A percentile compares a stretch with the other conserved stretches of the same genome.
phyloP scores from a whole-genome alignment of 768 basidiomycete genomes.

The Trametes elegans region DNA sequence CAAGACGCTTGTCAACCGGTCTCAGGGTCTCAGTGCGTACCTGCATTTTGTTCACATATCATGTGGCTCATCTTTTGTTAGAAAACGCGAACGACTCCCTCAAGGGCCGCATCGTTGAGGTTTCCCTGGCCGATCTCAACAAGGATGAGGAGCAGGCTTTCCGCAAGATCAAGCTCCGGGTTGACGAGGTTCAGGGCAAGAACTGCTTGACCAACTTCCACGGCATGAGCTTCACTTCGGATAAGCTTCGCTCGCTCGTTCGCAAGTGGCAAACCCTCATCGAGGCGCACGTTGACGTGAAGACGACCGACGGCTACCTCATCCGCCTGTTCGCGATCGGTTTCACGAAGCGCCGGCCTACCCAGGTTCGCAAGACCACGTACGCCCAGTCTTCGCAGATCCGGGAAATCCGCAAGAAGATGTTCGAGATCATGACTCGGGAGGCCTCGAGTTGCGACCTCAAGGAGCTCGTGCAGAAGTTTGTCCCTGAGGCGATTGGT shows the following conservation, averaged over 20 bases:
- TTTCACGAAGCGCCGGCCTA: conserved; percentile 95
- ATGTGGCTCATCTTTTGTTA: conserved; percentile 38
- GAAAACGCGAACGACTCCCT: conserved; percentile 99
- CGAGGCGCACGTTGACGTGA: conserved; percentile 98
- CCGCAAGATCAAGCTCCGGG: conserved; percentile 98
- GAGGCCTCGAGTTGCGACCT: conserved; percentile 94
- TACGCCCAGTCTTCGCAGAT: conserved; percentile 96
- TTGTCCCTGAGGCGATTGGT: conserved; percentile 97
- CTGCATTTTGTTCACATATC: conserved; percentile 6
- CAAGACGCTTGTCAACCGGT: conserved; percentile 98
- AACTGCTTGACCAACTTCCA: conserved; percentile 99
- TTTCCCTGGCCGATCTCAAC: conserved; percentile 96
- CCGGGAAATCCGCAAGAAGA: conserved; percentile 97
- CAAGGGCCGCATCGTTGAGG: conserved; percentile 94
- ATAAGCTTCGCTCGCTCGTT: conserved; percentile 99
- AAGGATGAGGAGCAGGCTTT: conserved; percentile 99
- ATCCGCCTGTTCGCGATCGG: conserved; percentile 98
- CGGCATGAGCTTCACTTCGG: conserved; percentile 99
- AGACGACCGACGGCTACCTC: conserved; percentile 99
- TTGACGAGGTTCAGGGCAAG: conserved; percentile 97
- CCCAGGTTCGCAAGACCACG: conserved; percentile 98
- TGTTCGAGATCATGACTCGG: conserved; percentile 98
- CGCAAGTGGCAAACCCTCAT: conserved; percentile 99
- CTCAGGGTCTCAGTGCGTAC: conserved; percentile 92
- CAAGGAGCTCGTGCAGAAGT: conserved; percentile 98